Base-by-base conservation (phyloP, 2,329 filamentous ascomycete genomes). In the Fusarium brachygibbosum region DNA sequence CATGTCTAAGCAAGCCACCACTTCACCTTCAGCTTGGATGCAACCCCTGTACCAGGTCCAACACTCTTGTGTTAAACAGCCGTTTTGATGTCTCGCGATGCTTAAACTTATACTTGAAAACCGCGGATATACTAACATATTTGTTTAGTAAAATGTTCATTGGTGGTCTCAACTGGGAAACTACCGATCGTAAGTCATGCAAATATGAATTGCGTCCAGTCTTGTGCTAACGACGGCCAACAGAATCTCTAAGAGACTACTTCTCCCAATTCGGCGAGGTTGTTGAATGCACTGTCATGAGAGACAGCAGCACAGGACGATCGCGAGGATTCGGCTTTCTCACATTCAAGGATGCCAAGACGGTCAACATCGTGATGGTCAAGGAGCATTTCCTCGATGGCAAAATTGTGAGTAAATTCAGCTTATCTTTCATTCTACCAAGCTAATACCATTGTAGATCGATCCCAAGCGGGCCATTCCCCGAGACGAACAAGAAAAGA, bases 361-460 rank as follows among this genome's bases (percentile, higher is more conserved):
- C 93, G 6, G 96, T 99, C 71, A 99, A 99, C 79, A 97, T 94
- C 72, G 96, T 99, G 69, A 99, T 99, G 96, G 96, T 99, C 68
- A 99, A 99, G 82, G 96, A 99, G 79, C 96, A 99, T 80, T 97
- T 95, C 74, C 87, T 99, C 23, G 96, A 99, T 78, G 96, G 96
- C 66, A 99, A 99, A 82, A 98, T 99, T 80, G 96, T 98, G 87
- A 84, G 93, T 83, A 37, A 42, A 38, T 60, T 54, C 11, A 19
- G 28, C 17, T 10, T 14, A 3, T 7, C 5, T n/a, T 5, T 11
- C 29, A 19, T 40, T 13, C 19, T 8, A 48, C 11, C 19, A 32
- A 12, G 56, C 74, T 81, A 61, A 80, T 58, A 21, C 5, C 2
- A 10, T 2, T 21, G 1, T 60, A 98, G 96, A 99, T 99, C 77